Base-by-base conservation (phyloP, 768 basidiomycete species). In the Boletus coccyginus region DNA sequence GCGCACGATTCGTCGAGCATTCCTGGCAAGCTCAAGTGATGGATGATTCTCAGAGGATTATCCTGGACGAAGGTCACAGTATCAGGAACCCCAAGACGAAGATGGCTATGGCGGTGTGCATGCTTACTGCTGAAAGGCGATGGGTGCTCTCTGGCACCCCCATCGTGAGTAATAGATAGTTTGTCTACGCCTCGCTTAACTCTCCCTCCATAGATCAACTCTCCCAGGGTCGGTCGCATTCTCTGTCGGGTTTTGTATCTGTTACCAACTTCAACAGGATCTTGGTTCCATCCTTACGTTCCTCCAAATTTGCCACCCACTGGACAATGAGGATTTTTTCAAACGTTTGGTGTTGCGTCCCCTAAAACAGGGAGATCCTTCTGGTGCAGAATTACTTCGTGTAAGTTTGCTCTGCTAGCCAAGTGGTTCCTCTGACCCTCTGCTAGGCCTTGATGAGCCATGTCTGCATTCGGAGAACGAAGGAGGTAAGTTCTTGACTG, bases 21-120 rank as follows among this genome's bases (percentile, higher is more conserved):
- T 36, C 13, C 24, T 31, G 17, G 39, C 12, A 50, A 24, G 43
- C 53, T 57, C 2, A 51, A 24, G 7, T 39, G 44, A 17, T n/a
- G 7, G 8, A 1, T 55, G 14, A 9, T 16, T 47, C 12, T 17
- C 55, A 90, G 86, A 78, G 94, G 55, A 69, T 95, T 41, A 83
- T 96, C 21, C 75, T 95, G 6, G 94, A 97, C 61, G 94, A 97
- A 73, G 94, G 92, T 0, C 94, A 97, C 66, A 85, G 67, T 27
- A 87, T 97, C 59, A 84, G 92, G 50, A 97, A 96, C 67, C 82
- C 90, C 3, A 88, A 80, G 69, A 92, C 94, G 0, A 92, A 94
- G 75, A 91, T 90, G 82, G 80, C 90, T 10, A 76, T 79, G 62
- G 86, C 89, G 0, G 83, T 86, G 2, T 84, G 77, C 55, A 82